Evolutionary conservation across 176 grass and related monocot genomes (phyloP).

Genomic region (Panicum miliaceum): DNA sequence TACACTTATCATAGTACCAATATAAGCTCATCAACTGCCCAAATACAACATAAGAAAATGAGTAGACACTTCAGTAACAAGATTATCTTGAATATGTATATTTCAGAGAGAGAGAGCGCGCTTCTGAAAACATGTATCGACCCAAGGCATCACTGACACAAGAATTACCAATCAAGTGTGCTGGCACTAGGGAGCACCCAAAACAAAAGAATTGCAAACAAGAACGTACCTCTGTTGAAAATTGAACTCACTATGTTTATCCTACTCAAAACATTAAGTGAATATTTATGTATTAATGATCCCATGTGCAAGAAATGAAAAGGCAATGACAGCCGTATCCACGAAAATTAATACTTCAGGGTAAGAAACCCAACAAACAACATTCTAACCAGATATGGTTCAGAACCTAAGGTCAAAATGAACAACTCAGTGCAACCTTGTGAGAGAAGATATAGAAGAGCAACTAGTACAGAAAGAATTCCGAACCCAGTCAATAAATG

Average conservation of each 20-base stretch:
- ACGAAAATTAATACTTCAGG: neutral
- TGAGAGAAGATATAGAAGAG: neutral
- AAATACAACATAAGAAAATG: constrained; percentile 4
- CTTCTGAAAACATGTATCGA: neutral
- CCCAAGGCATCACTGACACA: neutral
- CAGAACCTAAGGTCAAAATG: neutral
- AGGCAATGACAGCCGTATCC: neutral
- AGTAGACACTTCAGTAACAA: neutral
- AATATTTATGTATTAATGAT: neutral
- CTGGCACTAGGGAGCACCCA: neutral
- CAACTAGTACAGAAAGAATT: constrained; percentile 19
- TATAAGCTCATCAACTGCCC: neutral
- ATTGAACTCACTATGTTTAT: neutral
- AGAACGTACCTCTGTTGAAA: neutral
- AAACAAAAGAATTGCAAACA: neutral
- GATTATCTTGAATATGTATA: neutral
- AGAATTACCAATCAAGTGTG: neutral
- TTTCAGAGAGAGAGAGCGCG: neutral
- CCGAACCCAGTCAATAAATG: constrained; percentile 3
- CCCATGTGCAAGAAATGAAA: neutral
- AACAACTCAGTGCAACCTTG: neutral
- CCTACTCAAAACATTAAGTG: neutral
- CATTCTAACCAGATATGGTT: neutral
- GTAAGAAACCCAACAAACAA: neutral
- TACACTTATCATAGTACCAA: neutral